Evolutionary conservation across 768 basidiomycete species (phyloP).

Genomic region (Mycena polygramma): DNA sequence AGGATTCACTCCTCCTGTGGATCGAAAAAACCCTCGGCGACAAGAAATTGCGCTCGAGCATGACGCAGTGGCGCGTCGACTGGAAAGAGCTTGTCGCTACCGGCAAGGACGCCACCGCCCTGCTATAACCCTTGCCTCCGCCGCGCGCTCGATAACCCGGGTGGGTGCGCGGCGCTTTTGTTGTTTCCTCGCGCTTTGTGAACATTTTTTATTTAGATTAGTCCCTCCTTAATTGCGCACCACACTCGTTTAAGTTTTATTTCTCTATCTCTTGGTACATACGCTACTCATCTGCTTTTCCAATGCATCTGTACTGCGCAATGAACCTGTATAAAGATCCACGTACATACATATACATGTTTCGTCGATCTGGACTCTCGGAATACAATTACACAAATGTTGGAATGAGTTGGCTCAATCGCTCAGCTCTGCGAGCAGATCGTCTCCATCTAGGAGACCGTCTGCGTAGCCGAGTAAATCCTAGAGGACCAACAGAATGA

Average conservation of each 20-base stretch:
- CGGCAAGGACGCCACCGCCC: slow-evolving; percentile 71
- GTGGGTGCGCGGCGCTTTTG: slow-evolving; percentile 11
- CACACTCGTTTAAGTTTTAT: slow-evolving; percentile 21
- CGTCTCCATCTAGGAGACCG: slow-evolving; percentile 53
- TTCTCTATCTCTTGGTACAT: slow-evolving; percentile 1
- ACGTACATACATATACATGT: too few species aligned
- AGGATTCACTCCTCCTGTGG: slow-evolving; percentile 87
- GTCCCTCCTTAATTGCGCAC: slow-evolving; percentile 8
- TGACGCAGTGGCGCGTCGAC: slow-evolving; percentile 82
- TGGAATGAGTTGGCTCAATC: slow-evolving; percentile 23
- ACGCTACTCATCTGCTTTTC: slow-evolving; percentile 36
- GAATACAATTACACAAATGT: background rate
- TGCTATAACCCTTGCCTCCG: slow-evolving; percentile 58
- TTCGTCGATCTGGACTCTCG: background rate
- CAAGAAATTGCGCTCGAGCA: slow-evolving; percentile 77
- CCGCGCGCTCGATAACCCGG: slow-evolving; percentile 4
- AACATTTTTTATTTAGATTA: background rate
- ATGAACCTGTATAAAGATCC: slow-evolving; percentile 18
- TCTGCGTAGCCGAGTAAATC: slow-evolving; percentile 49
- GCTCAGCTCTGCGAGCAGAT: slow-evolving; percentile 48
- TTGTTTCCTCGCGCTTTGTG: slow-evolving; percentile 14
- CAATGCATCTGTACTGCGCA: slow-evolving; percentile 37
- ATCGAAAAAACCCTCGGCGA: slow-evolving; percentile 71
- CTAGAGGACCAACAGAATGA: slow-evolving; percentile 18
- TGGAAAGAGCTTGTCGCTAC: slow-evolving; percentile 80